Conservation (phyloP, 805 yeast genomes). For the Kregervanrija delftensis region DNA sequence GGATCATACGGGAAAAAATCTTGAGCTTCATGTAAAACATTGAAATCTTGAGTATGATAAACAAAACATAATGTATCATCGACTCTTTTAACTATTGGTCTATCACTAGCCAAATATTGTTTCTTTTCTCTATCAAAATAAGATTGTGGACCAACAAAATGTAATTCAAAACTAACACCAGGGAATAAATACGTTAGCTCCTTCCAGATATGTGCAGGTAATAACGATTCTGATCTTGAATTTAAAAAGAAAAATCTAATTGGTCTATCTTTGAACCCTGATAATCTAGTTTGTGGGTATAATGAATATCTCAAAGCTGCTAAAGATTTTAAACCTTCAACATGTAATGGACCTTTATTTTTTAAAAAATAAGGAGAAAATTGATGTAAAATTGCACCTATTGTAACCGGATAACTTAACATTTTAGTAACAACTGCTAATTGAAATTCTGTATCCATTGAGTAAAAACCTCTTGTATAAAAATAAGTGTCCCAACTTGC, state of each 20-base stretch:
- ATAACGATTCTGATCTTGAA: slow-evolving; percentile 86
- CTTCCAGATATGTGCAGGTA: slow-evolving; percentile 94
- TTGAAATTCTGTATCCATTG: slow-evolving; percentile 96
- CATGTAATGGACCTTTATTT: slow-evolving; percentile 81
- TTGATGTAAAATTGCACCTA: slow-evolving; percentile 76
- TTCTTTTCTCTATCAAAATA: slow-evolving; percentile 67
- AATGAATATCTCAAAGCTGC: slow-evolving; percentile 90
- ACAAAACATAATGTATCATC: slow-evolving; percentile 70
- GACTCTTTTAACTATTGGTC: slow-evolving; percentile 65
- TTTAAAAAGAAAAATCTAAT: slow-evolving; percentile 86
- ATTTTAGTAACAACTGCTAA: slow-evolving; percentile 93
- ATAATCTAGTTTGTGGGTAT: slow-evolving; percentile 61
- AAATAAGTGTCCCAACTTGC: slow-evolving; percentile 88
- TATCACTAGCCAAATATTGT: slow-evolving; percentile 48
- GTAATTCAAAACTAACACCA: slow-evolving; percentile 72
- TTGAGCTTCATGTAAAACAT: slow-evolving; percentile 82
- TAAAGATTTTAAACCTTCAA: slow-evolving; percentile 89
- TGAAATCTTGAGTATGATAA: slow-evolving; percentile 88
- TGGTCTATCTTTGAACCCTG: slow-evolving; percentile 74
- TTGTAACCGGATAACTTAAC: slow-evolving; percentile 87
- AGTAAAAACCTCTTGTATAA: slow-evolving; percentile 85
- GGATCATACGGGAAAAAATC: slow-evolving; percentile 99
- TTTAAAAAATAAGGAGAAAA: slow-evolving; percentile 75
- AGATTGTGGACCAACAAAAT: slow-evolving; percentile 92
- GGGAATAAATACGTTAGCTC: slow-evolving; percentile 86